Evolutionary conservation across 148 eudicot species (phyloP).

Genomic region (Mesembryanthemum crystallinum): DNA sequence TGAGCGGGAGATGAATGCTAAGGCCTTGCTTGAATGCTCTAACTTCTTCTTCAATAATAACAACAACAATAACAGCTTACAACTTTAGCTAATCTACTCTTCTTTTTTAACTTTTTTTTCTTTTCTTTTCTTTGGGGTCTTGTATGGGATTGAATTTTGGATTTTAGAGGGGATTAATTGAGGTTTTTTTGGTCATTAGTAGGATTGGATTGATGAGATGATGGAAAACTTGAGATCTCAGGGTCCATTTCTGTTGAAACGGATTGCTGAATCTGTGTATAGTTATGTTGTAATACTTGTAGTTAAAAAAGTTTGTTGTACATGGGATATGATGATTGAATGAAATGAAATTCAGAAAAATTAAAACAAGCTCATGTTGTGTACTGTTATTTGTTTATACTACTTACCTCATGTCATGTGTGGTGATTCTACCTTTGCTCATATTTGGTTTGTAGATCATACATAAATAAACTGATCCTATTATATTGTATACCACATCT

Average conservation of each 20-base stretch:
- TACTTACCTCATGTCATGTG: too few species aligned
- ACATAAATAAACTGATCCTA: too few species aligned
- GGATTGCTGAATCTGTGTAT: conserved; percentile 30
- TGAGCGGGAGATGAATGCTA: conserved; percentile 88
- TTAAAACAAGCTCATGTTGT: not conserved
- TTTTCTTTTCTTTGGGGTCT: conserved; percentile 10
- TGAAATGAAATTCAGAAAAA: conserved; percentile 16
- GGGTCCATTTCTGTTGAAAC: not conserved
- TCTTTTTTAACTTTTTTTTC: not conserved
- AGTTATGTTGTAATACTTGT: conserved; percentile 14
- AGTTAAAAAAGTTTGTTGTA: conserved; percentile 26
- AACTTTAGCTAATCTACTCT: not conserved
- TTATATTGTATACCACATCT: too few species aligned
- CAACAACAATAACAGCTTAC: conserved; percentile 16
- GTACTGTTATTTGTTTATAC: too few species aligned
- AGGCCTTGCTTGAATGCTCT: conserved; percentile 60
- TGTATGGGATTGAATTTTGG: conserved; percentile 12
- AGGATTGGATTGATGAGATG: not conserved
- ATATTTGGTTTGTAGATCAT: too few species aligned
- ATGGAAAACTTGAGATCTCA: conserved; percentile 20
- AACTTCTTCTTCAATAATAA: conserved; percentile 28
- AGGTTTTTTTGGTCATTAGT: not conserved
- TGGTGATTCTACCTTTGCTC: too few species aligned
- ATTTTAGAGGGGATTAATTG: conserved; percentile 9
- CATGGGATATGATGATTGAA: conserved; percentile 15